Conservation (phyloP, 441 rosid species). For the Aleurites moluccanus region DNA sequence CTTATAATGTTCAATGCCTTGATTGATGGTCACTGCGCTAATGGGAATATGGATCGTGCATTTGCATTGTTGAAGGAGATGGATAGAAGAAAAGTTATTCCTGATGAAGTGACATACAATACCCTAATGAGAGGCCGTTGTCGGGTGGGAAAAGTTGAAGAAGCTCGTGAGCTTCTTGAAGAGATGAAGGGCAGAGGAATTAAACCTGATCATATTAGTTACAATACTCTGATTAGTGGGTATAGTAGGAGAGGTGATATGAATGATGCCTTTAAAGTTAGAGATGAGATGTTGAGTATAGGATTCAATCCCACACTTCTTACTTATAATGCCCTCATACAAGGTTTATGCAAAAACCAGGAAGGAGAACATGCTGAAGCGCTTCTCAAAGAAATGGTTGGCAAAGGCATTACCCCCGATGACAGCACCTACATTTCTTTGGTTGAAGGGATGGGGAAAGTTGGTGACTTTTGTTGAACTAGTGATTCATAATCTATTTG, state of each 20-base stretch:
- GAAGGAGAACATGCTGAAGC: conserved; percentile 73
- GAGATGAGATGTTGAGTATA: conserved; percentile 75
- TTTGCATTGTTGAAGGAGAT: conserved; percentile 63
- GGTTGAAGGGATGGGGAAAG: conserved; percentile 59
- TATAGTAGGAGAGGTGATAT: conserved; percentile 82
- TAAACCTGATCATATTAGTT: conserved; percentile 76
- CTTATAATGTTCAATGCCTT: conserved; percentile 70
- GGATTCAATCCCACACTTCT: conserved; percentile 84
- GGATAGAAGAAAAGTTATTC: conserved; percentile 61
- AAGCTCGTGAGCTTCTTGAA: conserved; percentile 76
- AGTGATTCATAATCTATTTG: conserved; percentile 19
- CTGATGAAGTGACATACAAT: conserved; percentile 90
- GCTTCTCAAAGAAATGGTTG: conserved; percentile 76
- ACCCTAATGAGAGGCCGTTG: conserved; percentile 84
- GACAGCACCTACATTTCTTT: conserved; percentile 68
- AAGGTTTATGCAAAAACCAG: conserved; percentile 68
- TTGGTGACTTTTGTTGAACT: conserved; percentile 24
- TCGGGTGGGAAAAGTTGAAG: conserved; percentile 72
- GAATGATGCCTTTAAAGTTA: conserved; percentile 68
- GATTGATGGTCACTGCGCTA: conserved; percentile 75
- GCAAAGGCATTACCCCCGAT: conserved; percentile 78
- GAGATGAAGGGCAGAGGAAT: conserved; percentile 83
- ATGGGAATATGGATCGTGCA: conserved; percentile 63
- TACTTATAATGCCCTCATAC: conserved; percentile 83
- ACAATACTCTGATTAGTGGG: conserved; percentile 85